Percentiles rank a stretch among this genome's conserved stretches.
phyloP scores from a whole-genome alignment of 2,329 filamentous ascomycete genomes.

The Podosphaera xanthii region DNA sequence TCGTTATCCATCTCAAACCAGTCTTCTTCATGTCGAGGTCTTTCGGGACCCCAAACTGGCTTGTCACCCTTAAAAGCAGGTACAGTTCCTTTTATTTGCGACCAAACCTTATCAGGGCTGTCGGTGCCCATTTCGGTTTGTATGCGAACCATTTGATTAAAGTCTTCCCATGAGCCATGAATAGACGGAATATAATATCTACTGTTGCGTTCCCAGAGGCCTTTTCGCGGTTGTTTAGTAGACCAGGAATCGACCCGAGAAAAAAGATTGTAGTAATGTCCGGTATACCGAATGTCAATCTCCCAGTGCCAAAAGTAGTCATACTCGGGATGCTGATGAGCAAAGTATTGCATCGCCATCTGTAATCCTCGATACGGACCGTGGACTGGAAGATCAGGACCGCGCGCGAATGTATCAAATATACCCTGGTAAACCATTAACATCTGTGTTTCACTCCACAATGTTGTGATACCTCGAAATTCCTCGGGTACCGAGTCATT shows the following conservation, averaged over 20 bases:
- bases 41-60: conserved; percentile 65
- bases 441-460: conserved; percentile 95
- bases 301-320: conserved; percentile 92
- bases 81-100: conserved; percentile 20
- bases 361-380: conserved; percentile 81
- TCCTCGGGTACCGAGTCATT: conserved; percentile 53
- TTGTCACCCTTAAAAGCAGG: conserved; percentile 25
- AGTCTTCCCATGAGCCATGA: conserved; percentile 61
- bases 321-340: conserved; percentile 69
- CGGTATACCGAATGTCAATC: conserved; percentile 77
- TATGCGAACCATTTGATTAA: conserved; percentile 52
- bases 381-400: conserved; percentile 54
- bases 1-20: conserved; percentile 54
- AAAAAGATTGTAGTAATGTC: conserved; percentile 61
- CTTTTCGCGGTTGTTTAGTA: conserved; percentile 50
- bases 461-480: conserved; percentile 67
- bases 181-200: conserved; percentile 58
- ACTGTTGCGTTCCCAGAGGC: conserved; percentile 58
- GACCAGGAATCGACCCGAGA: conserved; percentile 48
- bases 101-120: conserved; percentile 45
- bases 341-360: conserved; percentile 90
- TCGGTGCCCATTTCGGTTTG: conserved; percentile 49
- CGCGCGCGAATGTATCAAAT: conserved; percentile 47
- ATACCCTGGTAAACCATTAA: conserved; percentile 70
- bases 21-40: conserved; percentile 43